A percentile compares a stretch with the other conserved stretches of the same genome.
Conservation (phyloP, 2,329 filamentous ascomycete genomes). For the Grosmannia serpens region DNA sequence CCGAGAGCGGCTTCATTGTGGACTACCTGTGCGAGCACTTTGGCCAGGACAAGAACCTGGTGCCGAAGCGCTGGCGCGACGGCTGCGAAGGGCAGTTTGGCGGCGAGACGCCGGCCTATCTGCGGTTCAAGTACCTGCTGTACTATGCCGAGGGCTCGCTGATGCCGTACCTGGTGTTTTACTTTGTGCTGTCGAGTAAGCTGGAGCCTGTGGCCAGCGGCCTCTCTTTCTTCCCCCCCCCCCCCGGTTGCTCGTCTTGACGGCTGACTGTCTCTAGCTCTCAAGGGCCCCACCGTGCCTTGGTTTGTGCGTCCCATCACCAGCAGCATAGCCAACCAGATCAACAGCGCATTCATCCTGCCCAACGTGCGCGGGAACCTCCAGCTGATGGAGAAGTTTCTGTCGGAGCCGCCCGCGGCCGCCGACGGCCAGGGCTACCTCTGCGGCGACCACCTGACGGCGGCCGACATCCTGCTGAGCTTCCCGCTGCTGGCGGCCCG, state of each 20-base stretch:
- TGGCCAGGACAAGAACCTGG: conserved; percentile 29
- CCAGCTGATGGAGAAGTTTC: conserved; percentile 36
- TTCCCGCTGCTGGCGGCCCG: conserved; percentile 37
- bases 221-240: neutral
- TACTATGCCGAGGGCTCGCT: conserved; percentile 79
- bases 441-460: conserved; percentile 36
- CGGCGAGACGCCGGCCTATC: conserved; percentile 49
- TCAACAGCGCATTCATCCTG: conserved; percentile 29
- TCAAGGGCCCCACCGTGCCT: neutral
- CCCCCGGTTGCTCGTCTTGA: no score
- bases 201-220: no score
- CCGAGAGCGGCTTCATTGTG: conserved; percentile 70
- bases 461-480: conserved; percentile 37
- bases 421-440: conserved; percentile 29
- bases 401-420: conserved; percentile 30
- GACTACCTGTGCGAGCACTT: conserved; percentile 70
- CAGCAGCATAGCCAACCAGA: conserved; percentile 29
- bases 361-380: conserved; percentile 38
- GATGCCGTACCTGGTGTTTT: conserved; percentile 58
- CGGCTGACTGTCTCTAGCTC: neutral
- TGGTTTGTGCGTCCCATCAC: conserved; percentile 21
- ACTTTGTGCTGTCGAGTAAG: conserved; percentile 45
- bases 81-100: conserved; percentile 46
- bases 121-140: conserved; percentile 57
- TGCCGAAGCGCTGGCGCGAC: conserved; percentile 43